These are phyloP conservation scores for Collybia nuda DNA, from an alignment of 768 basidiomycete species.

Conservation along the genomic window DNA sequence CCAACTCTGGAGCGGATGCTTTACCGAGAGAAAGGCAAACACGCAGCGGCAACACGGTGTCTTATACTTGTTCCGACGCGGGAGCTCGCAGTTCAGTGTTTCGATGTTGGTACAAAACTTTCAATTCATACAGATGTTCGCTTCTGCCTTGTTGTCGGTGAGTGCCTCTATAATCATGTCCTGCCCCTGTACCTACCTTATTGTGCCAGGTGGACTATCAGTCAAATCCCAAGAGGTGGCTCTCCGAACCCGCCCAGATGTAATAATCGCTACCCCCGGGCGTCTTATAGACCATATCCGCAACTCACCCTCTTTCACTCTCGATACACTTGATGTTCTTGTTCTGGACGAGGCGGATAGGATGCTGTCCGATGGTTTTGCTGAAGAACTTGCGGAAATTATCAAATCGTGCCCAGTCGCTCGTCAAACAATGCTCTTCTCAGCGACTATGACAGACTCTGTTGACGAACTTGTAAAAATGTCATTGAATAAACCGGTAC, in stretches of 20 bases:
- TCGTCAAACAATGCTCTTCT: constrained; percentile 98
- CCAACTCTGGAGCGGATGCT: constrained; percentile 91
- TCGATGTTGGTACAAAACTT: constrained; percentile 85
- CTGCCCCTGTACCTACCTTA: constrained; percentile 6
- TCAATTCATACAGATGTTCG: constrained; percentile 86
- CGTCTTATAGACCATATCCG: constrained; percentile 97
- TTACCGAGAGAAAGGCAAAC: constrained; percentile 88
- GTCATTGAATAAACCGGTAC: constrained; percentile 89
- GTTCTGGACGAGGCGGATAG: constrained; percentile 98
- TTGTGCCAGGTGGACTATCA: constrained; percentile 77
- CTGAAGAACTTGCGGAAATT: constrained; percentile 92
- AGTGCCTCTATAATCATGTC: constrained; percentile 17
- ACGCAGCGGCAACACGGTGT: constrained; percentile 84
- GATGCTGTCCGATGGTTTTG: constrained; percentile 95
- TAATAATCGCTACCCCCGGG: constrained; percentile 96
- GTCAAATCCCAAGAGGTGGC: constrained; percentile 88
- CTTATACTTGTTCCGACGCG: constrained; percentile 92
- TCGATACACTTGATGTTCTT: constrained; percentile 90
- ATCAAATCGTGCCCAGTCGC: constrained; percentile 84
- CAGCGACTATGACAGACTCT: constrained; percentile 97
- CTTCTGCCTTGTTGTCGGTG: constrained; percentile 91
- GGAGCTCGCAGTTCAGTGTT: constrained; percentile 95
- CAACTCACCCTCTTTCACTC: constrained; percentile 90
- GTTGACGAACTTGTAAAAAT: constrained; percentile 92
- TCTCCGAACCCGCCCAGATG: constrained; percentile 85